phyloP scores from a whole-genome alignment of 495 filamentous ascomycete species.

The Daldinia loculata region DNA sequence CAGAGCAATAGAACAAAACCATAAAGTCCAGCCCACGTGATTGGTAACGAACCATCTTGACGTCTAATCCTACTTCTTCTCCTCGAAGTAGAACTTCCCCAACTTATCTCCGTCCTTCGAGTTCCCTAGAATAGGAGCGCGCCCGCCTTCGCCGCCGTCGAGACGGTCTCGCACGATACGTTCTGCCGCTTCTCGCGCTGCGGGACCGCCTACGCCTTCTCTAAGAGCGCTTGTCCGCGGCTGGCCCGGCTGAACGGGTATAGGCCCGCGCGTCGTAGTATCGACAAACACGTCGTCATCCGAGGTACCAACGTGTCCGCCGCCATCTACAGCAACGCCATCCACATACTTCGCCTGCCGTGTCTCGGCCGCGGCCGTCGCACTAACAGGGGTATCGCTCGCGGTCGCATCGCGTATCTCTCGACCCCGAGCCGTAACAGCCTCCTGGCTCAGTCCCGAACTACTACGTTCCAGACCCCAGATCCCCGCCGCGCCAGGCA shows the following conservation, averaged over 20 bases:
- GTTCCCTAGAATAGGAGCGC: slow-evolving; percentile 50
- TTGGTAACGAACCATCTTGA: not conserved
- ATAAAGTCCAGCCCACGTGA: not conserved
- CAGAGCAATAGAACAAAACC: not conserved
- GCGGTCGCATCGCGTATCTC: slow-evolving; percentile 39
- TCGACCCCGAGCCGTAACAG: slow-evolving; percentile 32
- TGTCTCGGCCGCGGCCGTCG: slow-evolving; percentile 52
- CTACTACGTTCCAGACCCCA: slow-evolving; percentile 55
- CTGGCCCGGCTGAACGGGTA: slow-evolving; percentile 48
- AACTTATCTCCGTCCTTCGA: slow-evolving; percentile 52
- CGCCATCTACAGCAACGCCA: slow-evolving; percentile 53
- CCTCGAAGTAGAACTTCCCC: slow-evolving; percentile 65
- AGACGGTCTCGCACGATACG: slow-evolving; percentile 62
- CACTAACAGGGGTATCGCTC: slow-evolving; percentile 52
- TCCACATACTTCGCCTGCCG: slow-evolving; percentile 56
- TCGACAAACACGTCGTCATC: slow-evolving; percentile 55
- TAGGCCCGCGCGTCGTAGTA: slow-evolving; percentile 53
- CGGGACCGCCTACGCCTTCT: slow-evolving; percentile 46
- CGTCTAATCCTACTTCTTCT: slow-evolving; percentile 46
- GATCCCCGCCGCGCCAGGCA: slow-evolving; percentile 44
- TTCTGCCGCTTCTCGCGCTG: slow-evolving; percentile 58
- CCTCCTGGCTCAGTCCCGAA: slow-evolving; percentile 55
- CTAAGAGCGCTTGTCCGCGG: slow-evolving; percentile 47
- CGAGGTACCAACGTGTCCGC: slow-evolving; percentile 37
- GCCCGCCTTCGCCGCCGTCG: slow-evolving; percentile 52